phyloP scores from a whole-genome alignment of 305 asterid species.

The Stenogyne calaminthoides region DNA sequence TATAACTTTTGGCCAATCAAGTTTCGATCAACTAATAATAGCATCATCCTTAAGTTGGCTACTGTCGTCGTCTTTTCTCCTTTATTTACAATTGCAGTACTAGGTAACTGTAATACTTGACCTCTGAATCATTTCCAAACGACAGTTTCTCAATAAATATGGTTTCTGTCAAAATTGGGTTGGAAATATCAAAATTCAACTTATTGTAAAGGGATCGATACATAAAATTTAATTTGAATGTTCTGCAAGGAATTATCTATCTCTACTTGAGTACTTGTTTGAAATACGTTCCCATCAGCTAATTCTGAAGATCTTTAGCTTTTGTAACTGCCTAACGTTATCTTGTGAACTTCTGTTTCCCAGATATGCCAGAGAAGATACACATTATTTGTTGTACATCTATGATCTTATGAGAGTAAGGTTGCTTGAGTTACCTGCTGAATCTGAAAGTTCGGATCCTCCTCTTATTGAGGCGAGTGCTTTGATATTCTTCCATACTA shows the following conservation, averaged over 20 bases:
- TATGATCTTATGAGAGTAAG: constrained; percentile 78
- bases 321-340: constrained; percentile 14
- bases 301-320: constrained; percentile 16
- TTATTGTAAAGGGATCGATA: neutral
- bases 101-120: too few relatives aligned
- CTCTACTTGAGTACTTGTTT: neutral
- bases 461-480: constrained; percentile 76
- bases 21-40: too few relatives aligned
- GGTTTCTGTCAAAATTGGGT: too few relatives aligned
- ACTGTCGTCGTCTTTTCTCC: too few relatives aligned
- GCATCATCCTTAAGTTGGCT: too few relatives aligned
- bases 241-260: neutral
- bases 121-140: too few relatives aligned
- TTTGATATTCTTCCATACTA: constrained; percentile 21
- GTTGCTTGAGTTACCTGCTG: constrained; percentile 54
- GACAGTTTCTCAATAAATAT: too few relatives aligned
- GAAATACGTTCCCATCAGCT: constrained; percentile 7
- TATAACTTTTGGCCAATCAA: too few relatives aligned
- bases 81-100: too few relatives aligned
- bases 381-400: constrained; percentile 90
- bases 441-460: constrained; percentile 64
- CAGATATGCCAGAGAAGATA: constrained; percentile 98
- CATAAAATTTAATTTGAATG: neutral
- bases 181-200: neutral
- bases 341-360: constrained; percentile 30